Evolutionary conservation across 2,329 filamentous ascomycete species (phyloP).

Genomic region (Pyrenophora seminiperda): DNA sequence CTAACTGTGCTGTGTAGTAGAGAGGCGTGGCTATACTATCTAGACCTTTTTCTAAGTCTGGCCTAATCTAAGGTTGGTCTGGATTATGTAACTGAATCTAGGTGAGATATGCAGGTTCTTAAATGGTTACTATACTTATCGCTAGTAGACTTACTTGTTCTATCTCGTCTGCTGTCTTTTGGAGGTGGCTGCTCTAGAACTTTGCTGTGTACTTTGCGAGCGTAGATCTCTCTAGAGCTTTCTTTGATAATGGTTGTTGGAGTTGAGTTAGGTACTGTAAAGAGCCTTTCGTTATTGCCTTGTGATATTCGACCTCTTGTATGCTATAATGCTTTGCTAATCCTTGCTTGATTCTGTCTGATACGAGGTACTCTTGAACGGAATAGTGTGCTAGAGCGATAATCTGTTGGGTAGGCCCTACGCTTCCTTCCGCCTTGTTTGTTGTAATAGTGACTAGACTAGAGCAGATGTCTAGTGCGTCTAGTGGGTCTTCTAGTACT

Average conservation of each 20-base stretch:
- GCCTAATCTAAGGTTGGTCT: slow-evolving; percentile 8
- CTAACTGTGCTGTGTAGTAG: slow-evolving; percentile 28
- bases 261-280: slow-evolving; percentile 38
- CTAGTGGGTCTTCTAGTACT: slow-evolving; percentile 42
- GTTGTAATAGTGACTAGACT: slow-evolving; percentile 40
- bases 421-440: neutral
- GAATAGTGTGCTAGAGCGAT: slow-evolving; percentile 43
- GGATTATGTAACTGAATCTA: slow-evolving; percentile 31
- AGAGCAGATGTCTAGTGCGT: slow-evolving; percentile 38
- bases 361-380: slow-evolving; percentile 45
- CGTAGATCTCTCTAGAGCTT: slow-evolving; percentile 2
- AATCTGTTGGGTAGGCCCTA: slow-evolving; percentile 5
- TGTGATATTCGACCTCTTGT: slow-evolving; percentile 27
- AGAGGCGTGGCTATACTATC: slow-evolving; percentile 20
- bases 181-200: slow-evolving; percentile 36
- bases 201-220: slow-evolving; percentile 37
- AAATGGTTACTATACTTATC: slow-evolving; percentile 16
- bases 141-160: slow-evolving; percentile 10
- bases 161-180: slow-evolving; percentile 18
- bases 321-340: slow-evolving; percentile 31
- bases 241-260: slow-evolving; percentile 9
- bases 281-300: slow-evolving; percentile 27
- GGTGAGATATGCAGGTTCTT: slow-evolving; percentile 23
- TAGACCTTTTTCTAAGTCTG: slow-evolving; percentile 9
- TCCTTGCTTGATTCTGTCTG: slow-evolving; percentile 32